Evolutionary conservation across 129 eudicot species (phyloP).

Genomic region (Arctium minus): DNA sequence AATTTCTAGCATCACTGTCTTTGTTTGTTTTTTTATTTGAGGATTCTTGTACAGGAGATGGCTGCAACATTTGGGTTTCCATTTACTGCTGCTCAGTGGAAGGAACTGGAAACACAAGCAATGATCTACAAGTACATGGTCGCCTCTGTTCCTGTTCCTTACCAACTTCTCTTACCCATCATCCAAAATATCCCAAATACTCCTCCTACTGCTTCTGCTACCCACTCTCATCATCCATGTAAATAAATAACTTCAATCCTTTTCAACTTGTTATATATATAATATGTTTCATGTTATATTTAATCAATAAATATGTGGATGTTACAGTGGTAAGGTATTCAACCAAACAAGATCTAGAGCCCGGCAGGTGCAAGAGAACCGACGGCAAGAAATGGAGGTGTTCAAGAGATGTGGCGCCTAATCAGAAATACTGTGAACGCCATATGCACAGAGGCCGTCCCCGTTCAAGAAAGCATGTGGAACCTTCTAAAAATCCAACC

Average conservation of each 20-base stretch:
- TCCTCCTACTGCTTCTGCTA: not conserved
- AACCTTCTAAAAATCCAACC: constrained; percentile 32
- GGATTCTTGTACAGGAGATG: constrained; percentile 16
- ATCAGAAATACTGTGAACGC: constrained; percentile 80
- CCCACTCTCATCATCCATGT: not conserved
- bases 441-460: constrained; percentile 88
- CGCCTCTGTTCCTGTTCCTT: constrained; percentile 65
- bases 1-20: not conserved
- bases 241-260: not conserved
- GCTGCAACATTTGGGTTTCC: constrained; percentile 43
- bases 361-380: constrained; percentile 84
- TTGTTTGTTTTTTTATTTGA: not conserved
- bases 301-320: too few species aligned
- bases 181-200: constrained; percentile 6
- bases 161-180: constrained; percentile 50
- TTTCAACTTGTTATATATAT: too few species aligned
- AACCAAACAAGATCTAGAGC: constrained; percentile 53
- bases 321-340: not conserved
- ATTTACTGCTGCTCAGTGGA: constrained; percentile 68
- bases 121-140: constrained; percentile 70
- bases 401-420: constrained; percentile 64
- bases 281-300: too few species aligned
- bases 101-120: constrained; percentile 72
- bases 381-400: constrained; percentile 96
- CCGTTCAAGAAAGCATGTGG: constrained; percentile 99